Evolutionary conservation across 345 rosid species (phyloP), one percentile per base, ranked within the genome.

Genomic region (Melaleuca quinquenervia): DNA sequence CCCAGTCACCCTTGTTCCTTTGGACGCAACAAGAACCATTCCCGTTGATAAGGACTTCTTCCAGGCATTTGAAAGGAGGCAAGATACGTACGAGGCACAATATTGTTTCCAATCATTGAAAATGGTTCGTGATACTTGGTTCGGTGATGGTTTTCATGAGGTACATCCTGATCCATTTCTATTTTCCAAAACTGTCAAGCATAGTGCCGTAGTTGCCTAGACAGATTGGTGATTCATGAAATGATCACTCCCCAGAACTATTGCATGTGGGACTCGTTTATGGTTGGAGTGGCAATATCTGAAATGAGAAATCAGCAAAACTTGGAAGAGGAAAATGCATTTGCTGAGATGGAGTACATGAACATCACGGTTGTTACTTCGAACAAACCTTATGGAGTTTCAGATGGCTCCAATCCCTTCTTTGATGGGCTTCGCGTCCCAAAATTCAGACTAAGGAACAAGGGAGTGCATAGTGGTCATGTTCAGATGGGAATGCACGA

Each of bases 191-290:
- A 70, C 48, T 70, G 18, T 18, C 20, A 22, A 70, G 48, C 32
- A 36, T 36, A 36, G 4, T 70, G 26, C 80, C 36, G 48, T 70
- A 32, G 80, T 41, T 70, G 48, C 80, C 80, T 70, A 18, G 80
- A 36, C 48, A 70, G 48, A 70, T 36, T 70, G 80, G 26, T 70
- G 26, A 36, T 70, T 36, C 78, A 20, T 18, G 80, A 70, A 70
- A 70, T 70, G 48, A 70, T 70, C 26, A 20, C 48, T 70, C 52
- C 87, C 86, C 91, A 94, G 98, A 94, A 94, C 90, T 94, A 90
- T 86, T 95, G 89, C 93, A 95, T 96, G 99, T 96, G 99, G 99
- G 98, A 95, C 76, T 94, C 99, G 26, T 96, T 96, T 82, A 89
- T 92, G 60, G 88, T 93, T 10, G 98, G 98, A 56, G 96, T 96